Evolutionary conservation across 1,284 basidiomycete genomes (phyloP).

Genomic region (Paramarasmius palmivorus): DNA sequence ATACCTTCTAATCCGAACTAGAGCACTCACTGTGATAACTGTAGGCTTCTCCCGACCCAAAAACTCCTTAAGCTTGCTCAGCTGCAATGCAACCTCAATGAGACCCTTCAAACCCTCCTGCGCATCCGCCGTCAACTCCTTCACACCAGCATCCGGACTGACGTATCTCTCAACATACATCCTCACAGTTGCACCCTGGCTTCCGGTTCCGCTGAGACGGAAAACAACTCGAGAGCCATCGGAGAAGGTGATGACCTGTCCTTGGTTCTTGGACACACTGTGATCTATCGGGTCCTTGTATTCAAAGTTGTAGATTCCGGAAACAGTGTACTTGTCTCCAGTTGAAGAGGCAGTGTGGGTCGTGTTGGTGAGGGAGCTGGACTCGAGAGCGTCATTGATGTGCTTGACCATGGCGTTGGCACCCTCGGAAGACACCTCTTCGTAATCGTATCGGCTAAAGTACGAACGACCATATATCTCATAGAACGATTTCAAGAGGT

Average conservation of each 20-base stretch:
- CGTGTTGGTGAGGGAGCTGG: conserved; percentile 67
- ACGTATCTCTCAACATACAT: conserved; percentile 95
- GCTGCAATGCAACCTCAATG: conserved; percentile 89
- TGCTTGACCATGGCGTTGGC: conserved; percentile 85
- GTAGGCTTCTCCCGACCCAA: conserved; percentile 89
- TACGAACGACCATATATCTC: conserved; percentile 94
- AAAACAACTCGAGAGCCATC: conserved; percentile 96
- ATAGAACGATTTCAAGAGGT: conserved; percentile 88
- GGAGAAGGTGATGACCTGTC: conserved; percentile 87
- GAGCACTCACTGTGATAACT: conserved; percentile 83
- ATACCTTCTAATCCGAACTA: neutral
- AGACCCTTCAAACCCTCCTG: conserved; percentile 91
- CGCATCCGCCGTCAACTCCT: conserved; percentile 77
- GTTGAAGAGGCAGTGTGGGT: conserved; percentile 68
- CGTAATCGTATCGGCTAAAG: conserved; percentile 99
- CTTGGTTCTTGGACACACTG: conserved; percentile 93
- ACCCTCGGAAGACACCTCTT: conserved; percentile 91
- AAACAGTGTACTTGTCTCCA: conserved; percentile 76
- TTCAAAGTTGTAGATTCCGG: conserved; percentile 83
- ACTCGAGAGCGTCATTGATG: conserved; percentile 73
- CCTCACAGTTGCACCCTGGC: conserved; percentile 91
- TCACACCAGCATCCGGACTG: conserved; percentile 63
- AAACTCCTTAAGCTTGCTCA: conserved; percentile 85
- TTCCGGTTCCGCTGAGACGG: conserved; percentile 94
- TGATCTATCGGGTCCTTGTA: conserved; percentile 98